Base-by-base conservation (phyloP, 1,284 basidiomycete genomes). In the Malassezia caprae region DNA sequence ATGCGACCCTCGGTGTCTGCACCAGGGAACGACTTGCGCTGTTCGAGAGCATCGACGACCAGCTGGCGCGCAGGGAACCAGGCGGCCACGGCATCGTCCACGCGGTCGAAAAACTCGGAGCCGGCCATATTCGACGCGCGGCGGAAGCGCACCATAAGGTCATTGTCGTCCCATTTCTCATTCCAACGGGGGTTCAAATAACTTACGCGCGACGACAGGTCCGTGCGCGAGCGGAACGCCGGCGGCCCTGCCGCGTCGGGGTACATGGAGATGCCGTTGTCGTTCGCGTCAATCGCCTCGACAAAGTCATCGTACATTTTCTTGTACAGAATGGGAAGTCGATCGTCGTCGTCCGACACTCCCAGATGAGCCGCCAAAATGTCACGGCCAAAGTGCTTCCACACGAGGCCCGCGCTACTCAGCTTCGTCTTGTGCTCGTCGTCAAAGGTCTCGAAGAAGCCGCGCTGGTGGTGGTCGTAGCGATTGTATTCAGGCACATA, bases 401-500 rank as follows among this genome's bases (percentile, higher is more conserved):
- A 74, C 24, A 98, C 82, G 53, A 98, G 78, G 13, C 93, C 93
- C 3, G 93, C 93, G 15, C 87, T 90, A 37, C 86, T 89, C 35
- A 98, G 78, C 77, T 98, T 98, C 58, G 87, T 96, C 32, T 76
- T 76, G 72, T 77, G 75, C 8, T 86, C 87, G 63, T 84, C 78
- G 5, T 89, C 91, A 75, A 98, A 96, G 15, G 87, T 82, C 73
- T 91, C 88, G 11, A 80, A 80, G 76, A 98, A 98, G 0, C 87
- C 90, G 45, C 91, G 83, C 76, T 98, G 94, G 73, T 98, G 93
- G 73, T 98, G 93, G 76, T 98, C 93, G 76, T 90, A 98, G 32
- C 87, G 81, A 58, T 85, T 82, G 56, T 79, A 82, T 48, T 77
- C 78, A 65, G 85, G 82, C 57, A 91, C 88, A 76, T 98, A 98